Evolutionary conservation across 108 stramenopile genomes (phyloP).

Genomic region (Skeletonema costatum): DNA sequence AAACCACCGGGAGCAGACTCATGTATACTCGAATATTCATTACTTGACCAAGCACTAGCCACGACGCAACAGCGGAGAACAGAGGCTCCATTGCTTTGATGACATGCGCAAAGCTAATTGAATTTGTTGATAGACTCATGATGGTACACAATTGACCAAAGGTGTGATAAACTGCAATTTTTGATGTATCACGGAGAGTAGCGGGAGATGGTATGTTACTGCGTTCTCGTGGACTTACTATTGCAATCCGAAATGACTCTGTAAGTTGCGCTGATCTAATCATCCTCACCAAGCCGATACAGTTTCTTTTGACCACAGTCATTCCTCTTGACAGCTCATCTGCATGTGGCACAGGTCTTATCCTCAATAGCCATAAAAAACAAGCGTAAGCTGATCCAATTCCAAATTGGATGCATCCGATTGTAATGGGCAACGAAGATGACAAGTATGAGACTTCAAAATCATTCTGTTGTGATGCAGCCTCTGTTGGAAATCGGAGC

Average conservation of each 20-base stretch:
- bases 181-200: slow-evolving; percentile 14
- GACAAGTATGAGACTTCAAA: background rate
- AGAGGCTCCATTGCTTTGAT: slow-evolving; percentile 66
- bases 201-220: background rate
- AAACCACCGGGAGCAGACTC: slow-evolving; percentile 53
- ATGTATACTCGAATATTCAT: slow-evolving; percentile 53
- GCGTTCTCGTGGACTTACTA: background rate
- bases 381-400: slow-evolving; percentile 60
- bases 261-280: background rate
- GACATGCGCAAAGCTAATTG: slow-evolving; percentile 60
- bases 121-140: slow-evolving; percentile 42
- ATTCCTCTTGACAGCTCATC: slow-evolving; percentile 32
- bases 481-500: too few relatives aligned
- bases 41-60: slow-evolving; percentile 26
- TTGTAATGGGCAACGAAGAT: slow-evolving; percentile 38
- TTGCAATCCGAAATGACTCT: background rate
- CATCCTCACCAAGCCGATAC: background rate
- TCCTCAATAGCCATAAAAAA: slow-evolving; percentile 48
- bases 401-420: slow-evolving; percentile 64
- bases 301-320: background rate
- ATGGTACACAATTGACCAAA: slow-evolving; percentile 62
- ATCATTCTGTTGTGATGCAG: background rate
- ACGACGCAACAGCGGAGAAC: slow-evolving; percentile 48
- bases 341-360: slow-evolving; percentile 47
- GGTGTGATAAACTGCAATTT: slow-evolving; percentile 57